These are phyloP conservation scores for Aureobasidium leucospermi DNA, from an alignment of 2,329 filamentous ascomycete species.

Conservation along the genomic window DNA sequence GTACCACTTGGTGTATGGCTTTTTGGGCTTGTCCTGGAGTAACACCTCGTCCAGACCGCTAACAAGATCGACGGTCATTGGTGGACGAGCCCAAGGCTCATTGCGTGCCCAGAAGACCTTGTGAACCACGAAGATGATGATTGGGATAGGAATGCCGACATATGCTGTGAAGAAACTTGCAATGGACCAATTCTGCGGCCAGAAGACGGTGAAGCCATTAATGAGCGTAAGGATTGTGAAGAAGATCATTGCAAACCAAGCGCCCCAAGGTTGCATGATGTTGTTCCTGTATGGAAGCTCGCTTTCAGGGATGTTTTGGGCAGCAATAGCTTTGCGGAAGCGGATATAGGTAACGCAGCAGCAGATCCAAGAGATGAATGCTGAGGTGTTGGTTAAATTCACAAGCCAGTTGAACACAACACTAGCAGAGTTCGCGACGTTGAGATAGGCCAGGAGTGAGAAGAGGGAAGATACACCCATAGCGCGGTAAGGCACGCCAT, in stretches of 20 bases:
- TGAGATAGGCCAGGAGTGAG: slow-evolving; percentile 42
- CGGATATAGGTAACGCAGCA: slow-evolving; percentile 51
- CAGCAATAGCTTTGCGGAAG: slow-evolving; percentile 52
- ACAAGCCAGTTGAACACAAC: slow-evolving; percentile 61
- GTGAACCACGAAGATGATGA: slow-evolving; percentile 48
- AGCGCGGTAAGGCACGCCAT: slow-evolving; percentile 49
- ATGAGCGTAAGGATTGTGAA: slow-evolving; percentile 60
- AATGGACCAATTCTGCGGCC: slow-evolving; percentile 55
- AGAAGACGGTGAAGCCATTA: slow-evolving; percentile 71
- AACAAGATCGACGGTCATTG: slow-evolving; percentile 45
- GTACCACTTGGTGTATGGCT: slow-evolving; percentile 19
- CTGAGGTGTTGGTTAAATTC: slow-evolving; percentile 56
- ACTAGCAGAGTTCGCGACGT: slow-evolving; percentile 35
- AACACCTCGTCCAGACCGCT: slow-evolving; percentile 32
- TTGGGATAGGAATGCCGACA: slow-evolving; percentile 57
- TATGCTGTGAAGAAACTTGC: slow-evolving; percentile 60
- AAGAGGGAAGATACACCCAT: slow-evolving; percentile 39
- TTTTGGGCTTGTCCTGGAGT: slow-evolving; percentile 28
- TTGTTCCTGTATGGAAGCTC: slow-evolving; percentile 48
- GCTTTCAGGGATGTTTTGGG: slow-evolving; percentile 43
- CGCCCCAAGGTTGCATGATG: slow-evolving; percentile 55
- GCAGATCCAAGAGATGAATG: slow-evolving; percentile 48
- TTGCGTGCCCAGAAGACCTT: slow-evolving; percentile 34
- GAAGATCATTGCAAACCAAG: slow-evolving; percentile 52
- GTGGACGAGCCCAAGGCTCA: slow-evolving; percentile 46